These are phyloP conservation scores for Fremontodendron californicum DNA, from an alignment of 345 rosid genomes.

Conservation along the genomic window DNA sequence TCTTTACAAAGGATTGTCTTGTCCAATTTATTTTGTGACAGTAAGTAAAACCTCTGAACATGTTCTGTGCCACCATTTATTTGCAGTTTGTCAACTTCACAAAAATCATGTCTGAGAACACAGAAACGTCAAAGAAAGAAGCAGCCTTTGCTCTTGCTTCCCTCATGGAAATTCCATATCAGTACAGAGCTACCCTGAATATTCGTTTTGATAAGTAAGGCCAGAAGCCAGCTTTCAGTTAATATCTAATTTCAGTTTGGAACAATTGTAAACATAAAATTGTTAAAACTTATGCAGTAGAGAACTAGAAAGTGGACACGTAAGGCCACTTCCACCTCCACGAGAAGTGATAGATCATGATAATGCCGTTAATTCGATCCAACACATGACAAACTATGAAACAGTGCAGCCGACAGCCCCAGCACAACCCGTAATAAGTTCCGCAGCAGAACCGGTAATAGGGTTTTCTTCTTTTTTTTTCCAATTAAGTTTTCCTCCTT, in stretches of 20 bases:
- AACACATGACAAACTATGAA: slow-evolving; percentile 23
- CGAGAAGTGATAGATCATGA: slow-evolving; percentile 52
- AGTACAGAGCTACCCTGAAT: slow-evolving; percentile 72
- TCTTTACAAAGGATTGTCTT: not conserved
- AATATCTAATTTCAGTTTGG: not conserved
- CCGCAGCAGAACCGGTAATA: slow-evolving; percentile 38
- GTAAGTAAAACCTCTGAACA: not conserved
- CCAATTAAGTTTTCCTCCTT: not conserved
- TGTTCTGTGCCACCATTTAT: not conserved
- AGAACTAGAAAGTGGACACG: slow-evolving; percentile 25
- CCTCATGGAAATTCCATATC: slow-evolving; percentile 92
- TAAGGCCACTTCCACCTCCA: slow-evolving; percentile 76
- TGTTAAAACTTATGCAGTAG: slow-evolving; percentile 36
- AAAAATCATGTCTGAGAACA: slow-evolving; percentile 71
- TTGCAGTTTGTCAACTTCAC: slow-evolving; percentile 86
- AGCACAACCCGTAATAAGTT: slow-evolving; percentile 35
- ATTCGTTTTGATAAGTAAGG: slow-evolving; percentile 44
- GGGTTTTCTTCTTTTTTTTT: not conserved
- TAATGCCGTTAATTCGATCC: not conserved
- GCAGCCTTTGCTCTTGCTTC: slow-evolving; percentile 91
- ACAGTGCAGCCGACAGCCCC: slow-evolving; percentile 35
- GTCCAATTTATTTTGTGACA: not conserved
- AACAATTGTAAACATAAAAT: slow-evolving; percentile 12
- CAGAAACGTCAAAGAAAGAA: slow-evolving; percentile 61
- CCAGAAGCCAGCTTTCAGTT: slow-evolving; percentile 15